Evolutionary conservation across 2,329 filamentous ascomycete species (phyloP).

Genomic region (Penicillium freii): DNA sequence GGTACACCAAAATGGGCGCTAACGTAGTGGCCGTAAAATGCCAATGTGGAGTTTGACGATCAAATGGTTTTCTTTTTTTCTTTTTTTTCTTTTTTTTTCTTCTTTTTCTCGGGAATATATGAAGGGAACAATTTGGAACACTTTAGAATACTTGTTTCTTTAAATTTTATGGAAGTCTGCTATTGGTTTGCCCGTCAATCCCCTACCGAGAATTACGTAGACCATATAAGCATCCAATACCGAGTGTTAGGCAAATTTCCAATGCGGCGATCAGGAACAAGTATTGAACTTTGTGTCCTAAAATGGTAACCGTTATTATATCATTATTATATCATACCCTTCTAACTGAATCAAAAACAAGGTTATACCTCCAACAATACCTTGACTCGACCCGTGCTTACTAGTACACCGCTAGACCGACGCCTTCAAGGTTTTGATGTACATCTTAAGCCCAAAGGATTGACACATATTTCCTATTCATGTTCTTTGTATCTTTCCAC

Average conservation of each 20-base stretch:
- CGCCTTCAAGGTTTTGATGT: not conserved
- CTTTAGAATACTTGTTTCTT: not conserved
- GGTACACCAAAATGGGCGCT: not conserved
- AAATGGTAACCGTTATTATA: not conserved
- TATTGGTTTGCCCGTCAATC: conserved; percentile 1
- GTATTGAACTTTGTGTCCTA: not conserved
- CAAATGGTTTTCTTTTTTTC: not conserved
- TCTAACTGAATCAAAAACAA: not conserved
- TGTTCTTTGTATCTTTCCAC: not conserved
- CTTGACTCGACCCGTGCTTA: not conserved
- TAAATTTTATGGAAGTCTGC: not conserved
- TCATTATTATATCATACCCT: not conserved
- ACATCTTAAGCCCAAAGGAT: not conserved
- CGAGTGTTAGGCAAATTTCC: not conserved
- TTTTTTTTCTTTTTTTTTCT: too few species aligned
- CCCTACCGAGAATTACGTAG: not conserved
- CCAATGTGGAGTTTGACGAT: conserved; percentile 1
- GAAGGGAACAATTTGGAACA: not conserved
- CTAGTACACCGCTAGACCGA: conserved; percentile 1
- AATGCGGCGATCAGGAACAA: not conserved
- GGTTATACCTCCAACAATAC: not conserved
- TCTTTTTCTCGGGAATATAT: not conserved
- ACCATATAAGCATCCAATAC: not conserved
- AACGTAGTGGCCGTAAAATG: conserved; percentile 5
- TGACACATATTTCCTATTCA: not conserved